These are phyloP conservation scores for Pisolithus thermaeus DNA, from an alignment of 1,284 basidiomycete species.

Conservation along the genomic window DNA sequence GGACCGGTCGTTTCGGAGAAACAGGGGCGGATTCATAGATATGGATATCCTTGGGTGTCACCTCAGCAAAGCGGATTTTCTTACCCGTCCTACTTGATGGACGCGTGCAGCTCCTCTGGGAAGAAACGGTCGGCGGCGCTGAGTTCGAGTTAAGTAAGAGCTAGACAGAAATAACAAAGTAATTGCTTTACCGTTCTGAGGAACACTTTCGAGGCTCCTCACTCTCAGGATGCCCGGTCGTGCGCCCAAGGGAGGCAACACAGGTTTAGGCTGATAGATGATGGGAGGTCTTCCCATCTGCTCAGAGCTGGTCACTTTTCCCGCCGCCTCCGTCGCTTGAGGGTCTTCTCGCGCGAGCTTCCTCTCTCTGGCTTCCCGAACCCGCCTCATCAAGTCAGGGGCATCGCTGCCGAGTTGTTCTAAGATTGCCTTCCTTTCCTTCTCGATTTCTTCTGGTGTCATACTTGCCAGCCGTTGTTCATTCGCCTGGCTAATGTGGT, in stretches of 20 bases:
- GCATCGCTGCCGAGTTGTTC: constrained; percentile 50
- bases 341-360: constrained; percentile 7
- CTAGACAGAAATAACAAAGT: not conserved
- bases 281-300: constrained; percentile 1
- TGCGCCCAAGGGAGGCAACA: not conserved
- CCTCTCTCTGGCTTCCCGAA: constrained; percentile 35
- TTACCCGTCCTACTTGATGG: constrained; percentile 38
- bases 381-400: constrained; percentile 40
- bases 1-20: constrained; percentile 40
- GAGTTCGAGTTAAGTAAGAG: constrained; percentile 3
- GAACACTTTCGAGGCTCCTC: constrained; percentile 25
- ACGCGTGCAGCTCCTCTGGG: constrained; percentile 29
- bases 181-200: constrained; percentile 11
- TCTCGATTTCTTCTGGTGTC: constrained; percentile 38
- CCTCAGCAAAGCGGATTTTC: constrained; percentile 49
- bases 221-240: too few relatives aligned
- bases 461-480: constrained; percentile 36
- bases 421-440: constrained; percentile 44
- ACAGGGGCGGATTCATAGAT: constrained; percentile 68
- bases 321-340: not conserved
- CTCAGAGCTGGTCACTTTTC: not conserved
- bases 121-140: constrained; percentile 20
- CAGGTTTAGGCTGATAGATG: constrained; percentile 13
- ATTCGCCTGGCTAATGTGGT: constrained; percentile 32
- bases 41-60: constrained; percentile 51